phyloP scores from a whole-genome alignment of 345 rosid genomes.

The Hibiscus syriacus region DNA sequence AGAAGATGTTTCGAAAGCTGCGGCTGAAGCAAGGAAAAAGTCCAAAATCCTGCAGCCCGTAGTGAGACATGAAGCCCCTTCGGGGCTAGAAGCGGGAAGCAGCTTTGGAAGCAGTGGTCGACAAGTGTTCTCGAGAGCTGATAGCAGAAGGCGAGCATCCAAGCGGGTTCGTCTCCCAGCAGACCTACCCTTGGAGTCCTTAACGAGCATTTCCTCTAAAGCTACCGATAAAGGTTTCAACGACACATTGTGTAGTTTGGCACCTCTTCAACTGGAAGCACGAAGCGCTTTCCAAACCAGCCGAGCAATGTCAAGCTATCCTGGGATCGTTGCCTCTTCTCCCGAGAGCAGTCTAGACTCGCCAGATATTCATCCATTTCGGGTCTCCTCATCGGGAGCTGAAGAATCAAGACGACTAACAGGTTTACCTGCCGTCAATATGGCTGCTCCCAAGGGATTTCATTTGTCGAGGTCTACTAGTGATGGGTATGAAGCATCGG shows the following conservation, averaged over 20 bases:
- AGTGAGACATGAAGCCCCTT: conserved; percentile 41
- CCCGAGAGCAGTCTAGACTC: conserved; percentile 98
- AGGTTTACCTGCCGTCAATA: conserved; percentile 41
- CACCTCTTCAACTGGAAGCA: conserved; percentile 93
- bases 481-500: conserved; percentile 54
- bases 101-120: conserved; percentile 81
- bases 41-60: conserved; percentile 88
- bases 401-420: conserved; percentile 59
- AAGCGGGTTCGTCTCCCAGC: conserved; percentile 74
- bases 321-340: conserved; percentile 67
- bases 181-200: conserved; percentile 58
- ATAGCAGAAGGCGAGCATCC: conserved; percentile 51
- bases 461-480: conserved; percentile 61
- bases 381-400: conserved; percentile 71
- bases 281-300: conserved; percentile 92
- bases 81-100: conserved; percentile 45
- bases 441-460: conserved; percentile 46
- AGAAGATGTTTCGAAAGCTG: conserved; percentile 90
- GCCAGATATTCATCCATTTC: conserved; percentile 82
- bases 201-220: conserved; percentile 31
- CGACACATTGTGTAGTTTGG: conserved; percentile 62
- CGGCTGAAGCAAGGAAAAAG: conserved; percentile 90
- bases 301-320: conserved; percentile 71
- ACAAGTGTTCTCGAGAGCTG: conserved; percentile 61
- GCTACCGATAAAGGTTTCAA: conserved; percentile 38